A percentile compares a stretch with the other conserved stretches of the same genome.
Evolutionary conservation across 805 yeast genomes (phyloP).

Genomic region (Candida quercuum): DNA sequence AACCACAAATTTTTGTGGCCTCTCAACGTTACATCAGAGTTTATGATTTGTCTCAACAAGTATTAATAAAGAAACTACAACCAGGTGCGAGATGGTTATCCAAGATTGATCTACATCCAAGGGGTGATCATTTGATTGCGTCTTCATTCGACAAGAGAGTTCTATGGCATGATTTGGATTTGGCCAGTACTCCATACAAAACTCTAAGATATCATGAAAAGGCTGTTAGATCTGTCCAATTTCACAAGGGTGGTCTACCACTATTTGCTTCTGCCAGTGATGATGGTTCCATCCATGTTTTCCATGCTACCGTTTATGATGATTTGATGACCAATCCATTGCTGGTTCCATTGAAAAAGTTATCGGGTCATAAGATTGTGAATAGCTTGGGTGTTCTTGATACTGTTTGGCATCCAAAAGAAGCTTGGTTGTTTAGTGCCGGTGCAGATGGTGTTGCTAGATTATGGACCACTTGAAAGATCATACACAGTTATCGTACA

Average conservation of each 20-base stretch:
- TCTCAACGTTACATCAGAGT: slow-evolving; percentile 90
- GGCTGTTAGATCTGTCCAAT: slow-evolving; percentile 85
- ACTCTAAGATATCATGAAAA: slow-evolving; percentile 91
- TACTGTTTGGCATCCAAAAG: slow-evolving; percentile 93
- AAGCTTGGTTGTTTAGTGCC: slow-evolving; percentile 95
- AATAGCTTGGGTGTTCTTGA: slow-evolving; percentile 83
- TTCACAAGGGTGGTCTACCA: slow-evolving; percentile 83
- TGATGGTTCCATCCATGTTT: slow-evolving; percentile 87
- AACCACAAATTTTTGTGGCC: slow-evolving; percentile 89
- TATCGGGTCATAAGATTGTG: slow-evolving; percentile 81
- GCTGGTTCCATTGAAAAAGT: slow-evolving; percentile 90
- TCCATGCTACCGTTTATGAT: slow-evolving; percentile 96
- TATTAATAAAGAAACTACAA: slow-evolving; percentile 71
- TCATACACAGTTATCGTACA: too few species aligned
- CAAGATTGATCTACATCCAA: slow-evolving; percentile 87
- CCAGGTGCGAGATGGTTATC: slow-evolving; percentile 98
- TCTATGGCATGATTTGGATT: slow-evolving; percentile 94
- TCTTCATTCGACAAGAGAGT: slow-evolving; percentile 93
- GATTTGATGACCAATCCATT: slow-evolving; percentile 93
- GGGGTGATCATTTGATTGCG: slow-evolving; percentile 91
- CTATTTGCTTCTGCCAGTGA: slow-evolving; percentile 93
- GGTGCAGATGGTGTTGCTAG: slow-evolving; percentile 97
- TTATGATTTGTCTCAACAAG: slow-evolving; percentile 86
- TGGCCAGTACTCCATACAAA: slow-evolving; percentile 86
- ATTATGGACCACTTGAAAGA: slow-evolving; percentile 78